Conservation (phyloP, 352 stramenopile genomes). For the Phytophthora litchii region DNA sequence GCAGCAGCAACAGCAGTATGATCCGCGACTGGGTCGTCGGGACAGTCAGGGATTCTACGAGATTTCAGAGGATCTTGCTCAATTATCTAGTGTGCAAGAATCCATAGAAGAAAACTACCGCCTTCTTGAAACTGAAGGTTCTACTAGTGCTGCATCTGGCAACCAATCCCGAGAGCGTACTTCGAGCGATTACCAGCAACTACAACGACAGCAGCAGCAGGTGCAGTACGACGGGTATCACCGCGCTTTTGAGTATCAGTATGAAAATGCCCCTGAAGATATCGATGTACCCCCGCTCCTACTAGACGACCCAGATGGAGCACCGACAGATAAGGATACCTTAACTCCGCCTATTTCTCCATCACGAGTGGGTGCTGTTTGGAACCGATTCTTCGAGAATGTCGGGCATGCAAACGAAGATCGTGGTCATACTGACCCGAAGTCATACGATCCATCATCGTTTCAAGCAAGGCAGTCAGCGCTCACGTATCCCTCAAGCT, state of each 20-base stretch:
- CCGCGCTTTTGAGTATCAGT: constrained; percentile 24
- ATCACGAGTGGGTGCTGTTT: constrained; percentile 63
- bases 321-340: neutral
- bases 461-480: neutral
- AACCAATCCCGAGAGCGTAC: constrained; percentile 24
- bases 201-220: constrained; percentile 27
- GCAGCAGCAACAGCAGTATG: constrained; percentile 22
- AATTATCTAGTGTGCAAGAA: constrained; percentile 20
- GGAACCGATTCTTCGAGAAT: constrained; percentile 84
- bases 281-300: constrained; percentile 18
- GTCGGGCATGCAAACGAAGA: constrained; percentile 39
- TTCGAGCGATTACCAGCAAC: constrained; percentile 26
- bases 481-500: constrained; percentile 3
- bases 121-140: constrained; percentile 23
- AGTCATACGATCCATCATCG: constrained; percentile 1
- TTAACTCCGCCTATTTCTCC: constrained; percentile 37
- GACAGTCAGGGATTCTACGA: constrained; percentile 26
- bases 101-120: constrained; percentile 13
- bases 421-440: constrained; percentile 1
- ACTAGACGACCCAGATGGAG: constrained; percentile 24
- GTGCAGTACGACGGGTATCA: constrained; percentile 8
- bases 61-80: constrained; percentile 12
- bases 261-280: constrained; percentile 10
- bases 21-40: constrained; percentile 12
- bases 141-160: constrained; percentile 16